Base-by-base conservation (phyloP, 805 yeast genomes). In the Peterozyma toletana region DNA sequence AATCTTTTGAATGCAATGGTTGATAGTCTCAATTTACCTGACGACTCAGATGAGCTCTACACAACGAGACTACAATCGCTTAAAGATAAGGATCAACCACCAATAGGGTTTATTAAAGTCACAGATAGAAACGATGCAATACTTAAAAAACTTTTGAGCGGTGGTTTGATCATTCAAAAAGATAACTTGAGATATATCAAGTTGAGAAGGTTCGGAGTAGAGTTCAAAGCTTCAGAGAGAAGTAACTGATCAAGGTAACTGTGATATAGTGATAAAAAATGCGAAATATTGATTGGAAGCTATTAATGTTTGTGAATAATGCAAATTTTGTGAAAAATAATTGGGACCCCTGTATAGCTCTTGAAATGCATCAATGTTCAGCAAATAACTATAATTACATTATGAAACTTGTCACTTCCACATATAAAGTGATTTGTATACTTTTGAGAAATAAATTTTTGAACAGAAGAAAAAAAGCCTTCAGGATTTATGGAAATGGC, bases 41-140 rank as follows among this genome's bases (percentile, higher is more conserved):
- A 21, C 7, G 27, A 21, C 27, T 21, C 7, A 7, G 27, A 21
- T 21, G 27, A 21, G 27, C 7, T 6, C 27, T 27, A 37, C 14
- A 14, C 7, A 18, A 11, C 2, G 27, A 21, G 3, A 44, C 47
- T 1, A 50, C 39, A 14, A 39, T 7, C 16, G 39, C 49, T 14
- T 39, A 42, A 21, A 14, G 45, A 35, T n/a, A 46, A 43, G 2
- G 40, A 37, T 10, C 11, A 30, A 11, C 35, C 17, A 15, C 30
- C 38, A 10, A 49, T 40, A 6, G 50, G 50, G 18, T 54, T 49
- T 33, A 39, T 57, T 2, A 53, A 53, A n/a, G 50, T 63, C n/a
- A 52, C 46, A 9, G 53, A 55, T n/a, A 53, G 53, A 33, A 63
- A 60, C 42, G 68, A 63, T 43, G 60, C 62, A 10, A 41, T 64